Evolutionary conservation across 352 stramenopile genomes (phyloP), one percentile per base, ranked within the genome.

Genomic region (Globisporangium nagaii): DNA sequence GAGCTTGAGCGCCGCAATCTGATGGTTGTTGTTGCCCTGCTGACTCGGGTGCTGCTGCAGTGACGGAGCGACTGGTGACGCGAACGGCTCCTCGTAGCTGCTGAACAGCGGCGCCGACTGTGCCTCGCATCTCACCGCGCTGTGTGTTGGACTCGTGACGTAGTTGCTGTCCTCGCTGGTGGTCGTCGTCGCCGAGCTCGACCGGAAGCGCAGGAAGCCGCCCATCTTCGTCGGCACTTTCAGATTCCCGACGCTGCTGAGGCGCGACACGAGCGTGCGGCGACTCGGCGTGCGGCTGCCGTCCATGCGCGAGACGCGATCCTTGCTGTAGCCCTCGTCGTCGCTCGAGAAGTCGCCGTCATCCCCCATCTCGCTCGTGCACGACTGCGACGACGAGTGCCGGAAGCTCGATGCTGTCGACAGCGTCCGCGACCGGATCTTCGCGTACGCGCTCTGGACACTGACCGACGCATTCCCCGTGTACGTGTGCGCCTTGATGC

Each of bases 341-440:
- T 86, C 75, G 52, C 75, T 84, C 3, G 78, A 87, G 34, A 87
- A 87, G 30, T 79, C 71, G 19, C 70, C 70, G 25, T 72, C 70
- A 37, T 83, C 49, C 15, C 55, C 57, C 8, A 53, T 28, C 11
- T 61, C 41, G 39, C 25, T 65, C 12, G 25, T 53, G 27, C 19
- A 30, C 19, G 41, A n/a, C 6, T 49, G 35, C n/a, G 55, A 52
- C n/a, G 55, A 52, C 11, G 49, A 48, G 20, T 31, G 20, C 0
- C 47, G 47, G n/a, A 54, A 59, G 30, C 32, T 59, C 31, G 35
- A 39, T 7, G 48, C 32, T 4, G 50, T 49, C 35, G 57, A 61
- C 27, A 64, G 51, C 12, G 57, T 60, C 4, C 57, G 57, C 3
- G 41, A 59, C 12, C 57, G 57, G 20, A 36, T 53, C 44, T 63